phyloP scores from a whole-genome alignment of 257 asterid genomes.

The Fraxinus cuspidata region DNA sequence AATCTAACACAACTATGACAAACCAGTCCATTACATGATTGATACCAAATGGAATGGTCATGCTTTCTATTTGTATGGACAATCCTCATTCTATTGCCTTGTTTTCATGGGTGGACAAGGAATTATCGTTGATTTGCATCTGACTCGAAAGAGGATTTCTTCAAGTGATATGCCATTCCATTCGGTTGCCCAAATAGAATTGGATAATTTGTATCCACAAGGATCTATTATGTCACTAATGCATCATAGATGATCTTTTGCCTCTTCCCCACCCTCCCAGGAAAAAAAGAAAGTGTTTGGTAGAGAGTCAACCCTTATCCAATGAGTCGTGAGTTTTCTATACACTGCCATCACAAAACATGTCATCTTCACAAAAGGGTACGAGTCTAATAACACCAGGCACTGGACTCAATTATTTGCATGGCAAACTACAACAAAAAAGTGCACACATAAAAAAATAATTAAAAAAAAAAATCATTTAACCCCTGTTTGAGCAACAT shows the following conservation, averaged over 20 bases:
- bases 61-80: background rate
- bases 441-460: too few relatives aligned
- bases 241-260: background rate
- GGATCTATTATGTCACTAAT: background rate
- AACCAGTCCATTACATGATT: background rate
- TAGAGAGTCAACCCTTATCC: too few relatives aligned
- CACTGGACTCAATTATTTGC: background rate
- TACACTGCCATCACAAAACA: too few relatives aligned
- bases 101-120: background rate
- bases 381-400: too few relatives aligned
- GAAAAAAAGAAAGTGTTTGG: too few relatives aligned
- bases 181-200: background rate
- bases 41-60: background rate
- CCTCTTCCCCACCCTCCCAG: too few relatives aligned
- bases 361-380: too few relatives aligned
- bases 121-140: background rate
- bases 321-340: too few relatives aligned
- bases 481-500: too few relatives aligned
- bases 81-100: too few relatives aligned
- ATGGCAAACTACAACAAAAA: background rate
- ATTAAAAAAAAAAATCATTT: too few relatives aligned
- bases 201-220: background rate
- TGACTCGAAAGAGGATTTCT: background rate
- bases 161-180: background rate
- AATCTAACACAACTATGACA: background rate